A percentile compares a stretch with the other conserved stretches of the same genome.
Conservation (phyloP, 164 flowering plant genomes). For the Nelumbo lutea region DNA sequence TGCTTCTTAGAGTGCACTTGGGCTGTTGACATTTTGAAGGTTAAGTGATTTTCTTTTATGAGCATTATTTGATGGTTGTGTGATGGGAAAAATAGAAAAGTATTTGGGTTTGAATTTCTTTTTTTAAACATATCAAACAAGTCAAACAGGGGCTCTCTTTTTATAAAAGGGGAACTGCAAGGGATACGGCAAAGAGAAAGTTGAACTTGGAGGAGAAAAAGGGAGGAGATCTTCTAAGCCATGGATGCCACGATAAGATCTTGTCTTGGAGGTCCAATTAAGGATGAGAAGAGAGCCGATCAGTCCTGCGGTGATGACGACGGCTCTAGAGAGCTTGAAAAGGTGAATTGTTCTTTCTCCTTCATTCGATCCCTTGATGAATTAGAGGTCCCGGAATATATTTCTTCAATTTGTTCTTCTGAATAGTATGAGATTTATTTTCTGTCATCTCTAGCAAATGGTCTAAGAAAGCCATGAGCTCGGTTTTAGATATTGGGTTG, state of each 20-base stretch:
- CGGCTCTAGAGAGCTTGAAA: not conserved
- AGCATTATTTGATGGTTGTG: not conserved
- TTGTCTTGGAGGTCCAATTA: constrained; percentile 5
- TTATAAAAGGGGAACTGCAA: not conserved
- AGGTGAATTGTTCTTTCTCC: not conserved
- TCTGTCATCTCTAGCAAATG: too few species aligned
- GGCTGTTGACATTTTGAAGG: constrained; percentile 22
- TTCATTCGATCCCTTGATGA: not conserved
- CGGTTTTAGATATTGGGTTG: not conserved
- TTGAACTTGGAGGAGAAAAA: not conserved
- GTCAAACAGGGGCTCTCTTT: constrained; percentile 13
- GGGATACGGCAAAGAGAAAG: not conserved
- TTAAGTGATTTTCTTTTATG: not conserved
- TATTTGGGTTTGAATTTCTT: constrained; percentile 14
- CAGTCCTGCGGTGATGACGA: constrained; percentile 10
- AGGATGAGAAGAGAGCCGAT: constrained; percentile 17
- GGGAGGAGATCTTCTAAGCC: not conserved
- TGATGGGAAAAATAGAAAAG: constrained; percentile 2
- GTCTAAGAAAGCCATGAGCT: not conserved
- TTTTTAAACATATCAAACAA: not conserved
- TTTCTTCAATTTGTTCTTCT: too few species aligned
- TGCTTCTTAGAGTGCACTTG: constrained; percentile 10
- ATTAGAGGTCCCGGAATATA: not conserved
- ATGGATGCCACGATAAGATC: constrained; percentile 25
- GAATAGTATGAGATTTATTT: too few species aligned